Evolutionary conservation across 73 alveolate genomes (phyloP).

Genomic region (Paramecium octaurelia): DNA sequence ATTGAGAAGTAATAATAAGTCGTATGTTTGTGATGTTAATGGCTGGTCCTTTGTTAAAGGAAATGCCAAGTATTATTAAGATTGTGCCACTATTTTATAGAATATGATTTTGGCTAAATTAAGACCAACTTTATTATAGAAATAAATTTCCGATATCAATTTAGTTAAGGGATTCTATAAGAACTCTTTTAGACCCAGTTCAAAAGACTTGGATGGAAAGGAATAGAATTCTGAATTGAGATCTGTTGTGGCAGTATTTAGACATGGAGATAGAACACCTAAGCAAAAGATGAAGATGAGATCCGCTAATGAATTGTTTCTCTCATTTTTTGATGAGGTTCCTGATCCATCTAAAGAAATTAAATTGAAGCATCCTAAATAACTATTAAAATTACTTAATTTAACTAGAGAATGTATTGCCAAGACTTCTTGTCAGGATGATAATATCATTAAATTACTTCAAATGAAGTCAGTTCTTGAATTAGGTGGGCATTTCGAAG

Average conservation of each 20-base stretch:
- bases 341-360: constrained; percentile 71
- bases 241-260: constrained; percentile 93
- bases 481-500: constrained; percentile 64
- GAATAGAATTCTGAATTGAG: constrained; percentile 87
- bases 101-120: constrained; percentile 54
- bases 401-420: constrained; percentile 72
- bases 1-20: constrained; percentile 85
- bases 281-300: constrained; percentile 94
- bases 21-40: constrained; percentile 97
- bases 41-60: constrained; percentile 80
- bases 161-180: constrained; percentile 14
- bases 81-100: constrained; percentile 58
- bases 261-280: constrained; percentile 98
- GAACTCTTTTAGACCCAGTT: constrained; percentile 36
- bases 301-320: constrained; percentile 71
- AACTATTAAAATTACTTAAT: constrained; percentile 69
- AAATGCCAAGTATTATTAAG: constrained; percentile 76
- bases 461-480: constrained; percentile 83
- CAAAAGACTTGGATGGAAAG: constrained; percentile 39
- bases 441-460: constrained; percentile 81
- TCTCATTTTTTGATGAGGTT: constrained; percentile 77
- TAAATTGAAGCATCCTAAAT: constrained; percentile 74
- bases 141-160: constrained; percentile 6
- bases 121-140: constrained; percentile 33
- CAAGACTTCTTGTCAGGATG: constrained; percentile 72